Conservation (phyloP, 2,329 filamentous ascomycete genomes). For the Westerdykella aurantiaca region DNA sequence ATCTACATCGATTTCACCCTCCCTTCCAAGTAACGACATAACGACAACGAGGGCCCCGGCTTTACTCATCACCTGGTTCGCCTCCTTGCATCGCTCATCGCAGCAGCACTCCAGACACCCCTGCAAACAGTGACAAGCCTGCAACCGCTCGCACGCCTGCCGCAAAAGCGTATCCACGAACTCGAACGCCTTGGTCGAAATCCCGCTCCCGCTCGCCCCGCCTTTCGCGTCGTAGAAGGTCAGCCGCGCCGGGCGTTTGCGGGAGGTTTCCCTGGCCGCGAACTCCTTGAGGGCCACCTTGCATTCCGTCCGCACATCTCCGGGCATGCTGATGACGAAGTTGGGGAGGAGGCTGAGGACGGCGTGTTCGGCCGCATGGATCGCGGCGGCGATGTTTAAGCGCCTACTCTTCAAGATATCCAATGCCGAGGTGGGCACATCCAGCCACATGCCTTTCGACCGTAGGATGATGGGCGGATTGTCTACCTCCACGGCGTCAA, state of each 20-base stretch:
- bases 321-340: conserved; percentile 82
- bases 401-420: conserved; percentile 67
- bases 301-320: conserved; percentile 91
- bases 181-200: conserved; percentile 89
- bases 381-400: conserved; percentile 79
- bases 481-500: conserved; percentile 89
- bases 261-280: conserved; percentile 58
- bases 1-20: conserved; percentile 75
- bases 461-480: conserved; percentile 83
- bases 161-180: conserved; percentile 73
- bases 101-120: conserved; percentile 91
- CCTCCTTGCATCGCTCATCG: conserved; percentile 74
- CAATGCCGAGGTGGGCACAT: conserved; percentile 73
- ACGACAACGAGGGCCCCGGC: conserved; percentile 78
- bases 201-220: conserved; percentile 73
- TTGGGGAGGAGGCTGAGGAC: conserved; percentile 81
- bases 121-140: conserved; percentile 66
- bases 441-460: conserved; percentile 92
- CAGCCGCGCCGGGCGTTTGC: conserved; percentile 80
- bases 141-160: conserved; percentile 71
- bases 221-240: conserved; percentile 97
- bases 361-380: conserved; percentile 92
- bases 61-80: conserved; percentile 91
- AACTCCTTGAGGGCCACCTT: conserved; percentile 88
- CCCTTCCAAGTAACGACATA: conserved; percentile 64